Evolutionary conservation across 176 grass and related monocot species (phyloP).

Genomic region (Aegilops longissima): DNA sequence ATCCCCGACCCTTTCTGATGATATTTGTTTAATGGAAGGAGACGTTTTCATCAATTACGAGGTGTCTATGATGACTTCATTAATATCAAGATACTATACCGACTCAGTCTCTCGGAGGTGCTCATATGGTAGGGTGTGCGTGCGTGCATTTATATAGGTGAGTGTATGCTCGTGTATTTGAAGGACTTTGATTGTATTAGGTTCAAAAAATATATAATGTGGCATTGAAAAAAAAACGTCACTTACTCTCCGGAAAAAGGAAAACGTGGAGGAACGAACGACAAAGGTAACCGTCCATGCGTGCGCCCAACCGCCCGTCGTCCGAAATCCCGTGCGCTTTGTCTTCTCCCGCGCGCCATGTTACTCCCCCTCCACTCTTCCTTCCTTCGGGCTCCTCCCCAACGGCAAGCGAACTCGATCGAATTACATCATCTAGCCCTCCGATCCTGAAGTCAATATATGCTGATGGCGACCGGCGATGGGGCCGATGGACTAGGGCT

Average conservation of each 20-base stretch:
- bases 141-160: too few relatives aligned
- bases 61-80: too few relatives aligned
- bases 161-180: too few relatives aligned
- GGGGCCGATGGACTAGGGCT: neutral
- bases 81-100: too few relatives aligned
- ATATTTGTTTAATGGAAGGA: too few relatives aligned
- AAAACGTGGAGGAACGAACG: neutral
- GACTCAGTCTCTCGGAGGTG: too few relatives aligned
- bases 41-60: too few relatives aligned
- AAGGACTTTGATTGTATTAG: too few relatives aligned
- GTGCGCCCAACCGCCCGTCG: neutral
- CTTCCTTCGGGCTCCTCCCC: neutral
- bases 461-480: slow-evolving; percentile 3
- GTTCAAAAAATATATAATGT: too few relatives aligned
- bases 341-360: neutral
- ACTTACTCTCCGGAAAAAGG: neutral
- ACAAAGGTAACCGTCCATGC: neutral
- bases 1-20: too few relatives aligned
- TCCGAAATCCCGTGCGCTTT: neutral
- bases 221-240: too few relatives aligned
- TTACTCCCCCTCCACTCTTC: neutral
- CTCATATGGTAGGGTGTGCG: too few relatives aligned
- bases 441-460: neutral
- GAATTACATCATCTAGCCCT: neutral
- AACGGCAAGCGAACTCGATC: neutral